Evolutionary conservation across 176 grass and related monocot species (phyloP).

Genomic region (Metroxylon sagu): DNA sequence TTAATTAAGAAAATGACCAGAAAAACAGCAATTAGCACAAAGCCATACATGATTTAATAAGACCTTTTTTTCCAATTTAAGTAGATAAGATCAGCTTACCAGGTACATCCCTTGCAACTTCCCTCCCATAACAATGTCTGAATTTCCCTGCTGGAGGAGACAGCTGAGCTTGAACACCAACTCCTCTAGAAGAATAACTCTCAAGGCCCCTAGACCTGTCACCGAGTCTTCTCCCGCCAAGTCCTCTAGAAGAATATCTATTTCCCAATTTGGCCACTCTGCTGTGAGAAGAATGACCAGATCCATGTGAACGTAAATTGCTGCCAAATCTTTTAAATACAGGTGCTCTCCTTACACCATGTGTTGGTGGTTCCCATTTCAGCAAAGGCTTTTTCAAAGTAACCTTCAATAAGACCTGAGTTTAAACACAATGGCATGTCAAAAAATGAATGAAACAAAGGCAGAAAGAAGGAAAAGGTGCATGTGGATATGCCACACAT

Average conservation of each 20-base stretch:
- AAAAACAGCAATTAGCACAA: conserved; percentile 17
- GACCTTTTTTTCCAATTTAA: conserved; percentile 6
- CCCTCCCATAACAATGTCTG: conserved; percentile 30
- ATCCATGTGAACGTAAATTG: conserved; percentile 20
- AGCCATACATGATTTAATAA: conserved; percentile 2
- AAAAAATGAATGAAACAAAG: neutral
- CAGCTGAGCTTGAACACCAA: conserved; percentile 26
- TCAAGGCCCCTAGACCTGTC: conserved; percentile 10
- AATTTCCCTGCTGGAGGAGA: conserved; percentile 23
- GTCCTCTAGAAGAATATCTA: neutral
- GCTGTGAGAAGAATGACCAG: conserved; percentile 25
- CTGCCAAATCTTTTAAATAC: conserved; percentile 31
- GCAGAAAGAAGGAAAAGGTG: neutral
- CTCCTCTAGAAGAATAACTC: conserved; percentile 15
- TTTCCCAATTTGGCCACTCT: conserved; percentile 23
- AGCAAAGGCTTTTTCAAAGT: conserved; percentile 35
- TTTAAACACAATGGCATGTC: neutral
- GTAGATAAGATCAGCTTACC: conserved; percentile 22
- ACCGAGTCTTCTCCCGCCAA: conserved; percentile 10
- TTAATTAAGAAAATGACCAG: neutral
- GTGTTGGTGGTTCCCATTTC: conserved; percentile 26
- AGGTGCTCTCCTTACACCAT: conserved; percentile 42
- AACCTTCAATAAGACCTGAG: conserved; percentile 40
- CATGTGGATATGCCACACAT: neutral
- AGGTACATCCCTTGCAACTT: conserved; percentile 25